phyloP scores from a whole-genome alignment of 768 basidiomycete species.

The Boletus reticuloceps region DNA sequence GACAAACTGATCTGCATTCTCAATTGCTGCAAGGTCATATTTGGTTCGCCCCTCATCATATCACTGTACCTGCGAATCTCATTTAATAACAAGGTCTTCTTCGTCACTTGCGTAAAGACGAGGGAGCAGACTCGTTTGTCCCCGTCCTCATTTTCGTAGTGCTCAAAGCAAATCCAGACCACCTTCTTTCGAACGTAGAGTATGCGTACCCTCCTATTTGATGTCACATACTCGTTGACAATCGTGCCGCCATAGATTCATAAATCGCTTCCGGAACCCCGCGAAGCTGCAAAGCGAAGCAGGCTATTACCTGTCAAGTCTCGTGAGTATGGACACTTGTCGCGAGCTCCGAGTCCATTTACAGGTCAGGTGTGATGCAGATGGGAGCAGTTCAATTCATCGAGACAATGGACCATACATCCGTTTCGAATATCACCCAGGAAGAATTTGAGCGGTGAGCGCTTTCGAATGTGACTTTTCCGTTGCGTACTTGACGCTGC shows the following conservation, averaged over 20 bases:
- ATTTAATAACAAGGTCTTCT: conserved; percentile 63
- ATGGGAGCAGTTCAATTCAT: conserved; percentile 97
- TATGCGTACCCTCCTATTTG: conserved; percentile 36
- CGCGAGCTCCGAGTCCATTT: background rate
- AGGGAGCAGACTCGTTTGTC: conserved; percentile 92
- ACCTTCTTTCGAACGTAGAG: conserved; percentile 95
- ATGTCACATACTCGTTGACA: background rate
- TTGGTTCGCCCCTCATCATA: conserved; percentile 57
- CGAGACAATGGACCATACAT: conserved; percentile 96
- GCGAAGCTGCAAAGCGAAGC: conserved; percentile 90
- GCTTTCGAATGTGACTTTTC: conserved; percentile 9
- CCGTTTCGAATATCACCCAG: conserved; percentile 89
- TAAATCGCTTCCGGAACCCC: conserved; percentile 91
- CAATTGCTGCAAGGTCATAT: conserved; percentile 99
- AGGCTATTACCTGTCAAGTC: conserved; percentile 94
- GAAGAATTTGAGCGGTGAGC: conserved; percentile 83
- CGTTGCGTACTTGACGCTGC: conserved; percentile 4
- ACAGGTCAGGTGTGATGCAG: conserved; percentile 38
- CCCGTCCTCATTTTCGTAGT: conserved; percentile 94
- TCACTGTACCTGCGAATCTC: conserved; percentile 1
- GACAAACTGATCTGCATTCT: conserved; percentile 98
- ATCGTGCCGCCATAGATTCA: conserved; percentile 58
- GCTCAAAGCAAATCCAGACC: conserved; percentile 88
- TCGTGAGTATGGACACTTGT: conserved; percentile 49
- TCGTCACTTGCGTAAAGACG: conserved; percentile 78